phyloP scores from a whole-genome alignment of 306 rosid genomes.

The Urtica urens region DNA sequence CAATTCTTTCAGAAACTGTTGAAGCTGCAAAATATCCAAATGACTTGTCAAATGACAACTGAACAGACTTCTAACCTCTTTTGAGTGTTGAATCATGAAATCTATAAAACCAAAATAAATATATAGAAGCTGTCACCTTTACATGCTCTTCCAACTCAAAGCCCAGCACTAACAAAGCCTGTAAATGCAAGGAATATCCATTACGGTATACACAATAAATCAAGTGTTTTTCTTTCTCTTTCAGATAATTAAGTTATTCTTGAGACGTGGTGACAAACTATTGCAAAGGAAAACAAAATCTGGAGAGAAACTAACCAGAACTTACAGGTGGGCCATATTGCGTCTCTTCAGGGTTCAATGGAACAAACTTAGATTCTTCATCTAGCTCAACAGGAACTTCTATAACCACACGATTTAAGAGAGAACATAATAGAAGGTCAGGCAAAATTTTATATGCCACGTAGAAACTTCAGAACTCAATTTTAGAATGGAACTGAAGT shows the following conservation, averaged over 20 bases:
- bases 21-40: conserved; percentile 46
- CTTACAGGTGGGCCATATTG: conserved; percentile 94
- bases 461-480: background rate
- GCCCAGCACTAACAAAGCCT: conserved; percentile 81
- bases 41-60: background rate
- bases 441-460: no score
- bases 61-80: background rate
- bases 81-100: no score
- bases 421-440: no score
- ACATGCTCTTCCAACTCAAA: conserved; percentile 55
- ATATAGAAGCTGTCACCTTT: conserved; percentile 38
- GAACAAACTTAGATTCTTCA: conserved; percentile 88
- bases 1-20: conserved; percentile 61
- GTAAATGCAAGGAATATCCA: conserved; percentile 14
- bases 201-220: background rate
- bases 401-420: conserved; percentile 19
- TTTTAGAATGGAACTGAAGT: conserved; percentile 4
- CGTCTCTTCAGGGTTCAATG: conserved; percentile 62
- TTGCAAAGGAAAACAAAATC: conserved; percentile 8
- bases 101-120: background rate
- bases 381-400: conserved; percentile 50
- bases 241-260: no score
- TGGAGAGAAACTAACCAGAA: conserved; percentile 64
- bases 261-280: no score
- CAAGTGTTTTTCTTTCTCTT: no score